Evolutionary conservation across 352 stramenopile genomes (phyloP), one percentile per base, ranked within the genome.

Genomic region (Albugo laibachii): DNA sequence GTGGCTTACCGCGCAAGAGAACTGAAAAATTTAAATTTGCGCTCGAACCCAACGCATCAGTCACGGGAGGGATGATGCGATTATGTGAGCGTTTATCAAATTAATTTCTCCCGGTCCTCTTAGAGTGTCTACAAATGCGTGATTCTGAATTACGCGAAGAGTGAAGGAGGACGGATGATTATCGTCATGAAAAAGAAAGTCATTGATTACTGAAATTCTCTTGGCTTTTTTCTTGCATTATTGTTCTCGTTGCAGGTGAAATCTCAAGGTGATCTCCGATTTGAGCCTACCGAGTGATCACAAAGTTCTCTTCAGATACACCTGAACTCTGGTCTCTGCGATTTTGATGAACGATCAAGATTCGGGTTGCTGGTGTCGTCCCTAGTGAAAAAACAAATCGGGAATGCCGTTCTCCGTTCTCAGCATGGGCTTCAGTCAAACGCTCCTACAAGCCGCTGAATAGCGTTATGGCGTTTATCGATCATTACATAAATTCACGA

Each of bases 181-280:
- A 60, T 93, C 75, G 42, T 91, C 92, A 61, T 91, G 47, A 98
- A 71, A 34, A 97, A 80, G 4, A 98, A 55, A 13, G 89, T 8
- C 24, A 31, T 8, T 3, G 8, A 3, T 31, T 8, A 31, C 24
- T 31, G 24, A 31, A 31, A 98, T 69, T 14, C 82, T 67, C 53
- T 81, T 80, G 14, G 85, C 75, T 48, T 97, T 83, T 55, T 96
- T n/a, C 88, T 57, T 97, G 83, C 13, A 81, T 71, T 16, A 97
- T 59, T 6, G 91, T 69, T 19, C 96, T 81, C n/a, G 81, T 83
- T 52, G 93, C 73, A 4, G 91, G 89, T 61, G 83, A 96, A 50
- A 97, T 91, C 69, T 98, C 92, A 37, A 97, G 83, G 38, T 83
- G 77, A 46, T 95, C 81, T 20, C 86, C 87, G n/a, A 81, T 48